phyloP scores from a whole-genome alignment of 495 filamentous ascomycete species.

The Amphirosellinia nigrospora region DNA sequence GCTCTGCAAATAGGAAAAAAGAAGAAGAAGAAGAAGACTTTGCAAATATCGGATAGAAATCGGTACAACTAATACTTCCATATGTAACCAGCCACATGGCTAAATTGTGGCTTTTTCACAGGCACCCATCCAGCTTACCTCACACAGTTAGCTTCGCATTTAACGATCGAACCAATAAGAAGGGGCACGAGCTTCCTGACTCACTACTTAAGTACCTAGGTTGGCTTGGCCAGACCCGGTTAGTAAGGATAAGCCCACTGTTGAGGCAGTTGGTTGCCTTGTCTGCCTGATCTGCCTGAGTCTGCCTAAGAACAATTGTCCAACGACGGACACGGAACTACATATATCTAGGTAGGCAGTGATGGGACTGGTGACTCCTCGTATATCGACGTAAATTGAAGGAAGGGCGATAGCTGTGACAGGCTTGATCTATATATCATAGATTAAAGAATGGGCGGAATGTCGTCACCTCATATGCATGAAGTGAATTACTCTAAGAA shows the following conservation, averaged over 20 bases:
- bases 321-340: not conserved
- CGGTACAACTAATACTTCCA: not conserved
- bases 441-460: not conserved
- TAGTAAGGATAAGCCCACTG: no score
- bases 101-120: not conserved
- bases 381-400: not conserved
- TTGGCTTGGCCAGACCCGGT: no score
- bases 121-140: not conserved
- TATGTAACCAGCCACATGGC: not conserved
- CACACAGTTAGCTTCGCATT: not conserved
- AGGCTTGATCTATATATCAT: not conserved
- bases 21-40: not conserved
- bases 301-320: not conserved
- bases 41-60: slow-evolving; percentile 1
- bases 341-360: no score
- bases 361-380: not conserved
- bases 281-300: slow-evolving; percentile 3
- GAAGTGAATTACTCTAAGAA: no score
- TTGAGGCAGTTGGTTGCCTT: not conserved
- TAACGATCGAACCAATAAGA: slow-evolving; percentile 3
- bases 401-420: not conserved
- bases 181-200: not conserved
- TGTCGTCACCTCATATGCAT: not conserved
- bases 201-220: no score
- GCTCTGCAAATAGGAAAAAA: not conserved